phyloP scores from a whole-genome alignment of 2,329 filamentous ascomycete genomes.

The Ceratocystis diversiconidia region DNA sequence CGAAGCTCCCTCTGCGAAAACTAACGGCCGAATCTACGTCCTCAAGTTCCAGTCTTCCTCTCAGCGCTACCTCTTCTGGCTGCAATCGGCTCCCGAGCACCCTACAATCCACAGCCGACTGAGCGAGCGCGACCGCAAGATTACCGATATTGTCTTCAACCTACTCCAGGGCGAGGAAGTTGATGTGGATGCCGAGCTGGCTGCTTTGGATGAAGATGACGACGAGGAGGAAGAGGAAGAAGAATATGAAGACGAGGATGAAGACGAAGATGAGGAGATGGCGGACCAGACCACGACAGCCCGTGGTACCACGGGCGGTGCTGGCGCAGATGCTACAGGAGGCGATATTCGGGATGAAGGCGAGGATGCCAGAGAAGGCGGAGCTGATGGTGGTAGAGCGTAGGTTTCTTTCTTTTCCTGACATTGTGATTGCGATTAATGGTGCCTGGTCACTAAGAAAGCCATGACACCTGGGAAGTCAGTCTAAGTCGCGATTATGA shows the following conservation, averaged over 20 bases:
- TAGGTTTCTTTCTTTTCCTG: constrained; percentile 49
- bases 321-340: constrained; percentile 73
- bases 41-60: constrained; percentile 91
- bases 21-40: constrained; percentile 80
- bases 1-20: constrained; percentile 45
- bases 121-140: constrained; percentile 71
- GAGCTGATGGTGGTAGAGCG: constrained; percentile 96
- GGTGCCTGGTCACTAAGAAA: neutral
- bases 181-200: constrained; percentile 59
- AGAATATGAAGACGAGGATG: constrained; percentile 40
- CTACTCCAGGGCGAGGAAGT: constrained; percentile 82
- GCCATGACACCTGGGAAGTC: neutral
- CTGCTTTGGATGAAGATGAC: constrained; percentile 35
- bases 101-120: constrained; percentile 60
- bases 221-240: constrained; percentile 58
- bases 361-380: constrained; percentile 73
- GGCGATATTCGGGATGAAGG: constrained; percentile 88
- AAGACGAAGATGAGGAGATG: constrained; percentile 13
- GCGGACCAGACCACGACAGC: constrained; percentile 48
- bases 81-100: constrained; percentile 70
- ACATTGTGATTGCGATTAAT: neutral
- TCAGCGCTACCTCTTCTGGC: constrained; percentile 85
- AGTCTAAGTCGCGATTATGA: neutral
- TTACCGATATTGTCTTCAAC: constrained; percentile 73
- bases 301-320: constrained; percentile 57